These are phyloP conservation scores for Hanseniaspora thailandica DNA, from an alignment of 805 yeast species.

Conservation along the genomic window DNA sequence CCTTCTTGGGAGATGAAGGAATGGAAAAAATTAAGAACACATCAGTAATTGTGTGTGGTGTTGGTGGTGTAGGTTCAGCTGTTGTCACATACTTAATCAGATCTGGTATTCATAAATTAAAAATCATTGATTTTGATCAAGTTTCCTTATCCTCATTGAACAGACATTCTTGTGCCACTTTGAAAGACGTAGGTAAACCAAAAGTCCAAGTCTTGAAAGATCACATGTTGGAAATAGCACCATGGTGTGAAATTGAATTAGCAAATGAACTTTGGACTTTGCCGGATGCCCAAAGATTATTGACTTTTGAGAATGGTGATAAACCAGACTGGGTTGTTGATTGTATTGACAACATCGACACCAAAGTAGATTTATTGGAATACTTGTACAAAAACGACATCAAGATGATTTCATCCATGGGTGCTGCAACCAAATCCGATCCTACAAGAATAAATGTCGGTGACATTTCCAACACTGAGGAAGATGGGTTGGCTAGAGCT, in stretches of 20 bases:
- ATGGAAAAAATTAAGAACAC: constrained; percentile 59
- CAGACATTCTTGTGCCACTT: constrained; percentile 88
- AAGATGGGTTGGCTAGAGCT: constrained; percentile 81
- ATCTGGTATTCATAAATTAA: constrained; percentile 70
- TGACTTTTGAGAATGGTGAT: constrained; percentile 36
- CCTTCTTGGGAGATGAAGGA: constrained; percentile 80
- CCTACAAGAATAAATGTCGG: constrained; percentile 83
- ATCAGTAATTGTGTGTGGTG: constrained; percentile 72
- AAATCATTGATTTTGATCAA: constrained; percentile 90
- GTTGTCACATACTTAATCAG: constrained; percentile 82
- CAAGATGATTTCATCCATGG: constrained; percentile 82
- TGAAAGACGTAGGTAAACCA: constrained; percentile 82
- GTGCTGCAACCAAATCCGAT: constrained; percentile 94
- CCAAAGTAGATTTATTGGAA: constrained; percentile 82
- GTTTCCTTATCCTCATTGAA: constrained; percentile 84
- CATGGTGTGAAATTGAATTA: constrained; percentile 84
- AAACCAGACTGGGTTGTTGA: constrained; percentile 75
- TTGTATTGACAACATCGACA: constrained; percentile 92
- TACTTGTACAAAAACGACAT: constrained; percentile 52
- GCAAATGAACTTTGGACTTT: constrained; percentile 66
- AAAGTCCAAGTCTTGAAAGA: constrained; percentile 69
- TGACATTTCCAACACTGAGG: constrained; percentile 81
- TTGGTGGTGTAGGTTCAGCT: constrained; percentile 99
- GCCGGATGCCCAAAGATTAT: constrained; percentile 49
- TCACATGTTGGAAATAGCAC: constrained; percentile 67